Base-by-base conservation (phyloP, 2,329 filamentous ascomycete genomes). In the Colletotrichum eremochloae region DNA sequence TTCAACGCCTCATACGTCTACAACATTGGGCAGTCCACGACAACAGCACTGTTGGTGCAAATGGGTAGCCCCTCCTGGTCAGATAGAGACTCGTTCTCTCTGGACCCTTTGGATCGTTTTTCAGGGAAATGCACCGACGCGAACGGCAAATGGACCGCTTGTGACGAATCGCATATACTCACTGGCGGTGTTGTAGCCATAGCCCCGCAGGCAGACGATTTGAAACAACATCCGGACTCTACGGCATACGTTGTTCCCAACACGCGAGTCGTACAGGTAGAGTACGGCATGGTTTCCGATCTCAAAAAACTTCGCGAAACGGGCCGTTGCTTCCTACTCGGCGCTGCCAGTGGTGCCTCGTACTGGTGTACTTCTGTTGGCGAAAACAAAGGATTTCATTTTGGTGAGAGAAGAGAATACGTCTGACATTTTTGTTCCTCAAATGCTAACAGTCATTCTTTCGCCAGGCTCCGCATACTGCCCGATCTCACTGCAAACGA, bases 11-110 rank as follows among this genome's bases (percentile, higher is more conserved):
- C 69, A 5, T 60, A 72, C 18, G 40, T 72, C n/a, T 56, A 69
- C 55, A 2, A 52, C 1, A 62, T 72, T 12, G n/a, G 18, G 9
- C 33, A 38, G 9, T 69, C 66, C 9, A 69, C 66, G 11, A 42
- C 53, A 5, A 72, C 69, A 6, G 69, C 66, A 6, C 15, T 72
- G 31, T 6, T 72, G 24, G 69, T 69, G 2, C 69, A 72, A 20
- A 72, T 72, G 69, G 69, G 69, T 20, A 72, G 69, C 33, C 69
- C 69, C 2, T 38, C 69, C 5, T 72, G 69, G 69, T 72, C 69
- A 3, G 69, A 65, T 38, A 63, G 69, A 36, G 69, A 72, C 33
- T 65, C 69, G 15, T 72, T 61, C 60, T 64, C 69, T 0, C n/a
- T 72, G 24, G 60, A 72, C 8, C 69, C 69, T 33, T 3, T 72